A percentile compares a stretch with the other conserved stretches of the same genome.
These are phyloP conservation scores for Xylariaceae sp. DNA, from an alignment of 2,329 filamentous ascomycete genomes.

Conservation along the genomic window DNA sequence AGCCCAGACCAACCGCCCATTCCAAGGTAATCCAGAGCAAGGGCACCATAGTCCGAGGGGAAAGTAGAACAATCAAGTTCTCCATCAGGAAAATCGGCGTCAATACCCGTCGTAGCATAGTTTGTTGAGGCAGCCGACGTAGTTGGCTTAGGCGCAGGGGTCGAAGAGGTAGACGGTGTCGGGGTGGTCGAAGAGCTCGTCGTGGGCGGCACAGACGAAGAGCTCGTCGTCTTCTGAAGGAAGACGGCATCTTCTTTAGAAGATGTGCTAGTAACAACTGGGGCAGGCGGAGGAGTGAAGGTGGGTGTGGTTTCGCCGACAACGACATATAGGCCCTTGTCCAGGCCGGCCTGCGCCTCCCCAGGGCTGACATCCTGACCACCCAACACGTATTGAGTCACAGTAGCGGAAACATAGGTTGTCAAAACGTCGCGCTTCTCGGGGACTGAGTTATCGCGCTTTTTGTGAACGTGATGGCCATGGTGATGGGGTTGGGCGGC, in stretches of 20 bases:
- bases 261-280: constrained; percentile 32
- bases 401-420: constrained; percentile 56
- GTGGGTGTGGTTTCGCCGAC: constrained; percentile 56
- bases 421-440: constrained; percentile 49
- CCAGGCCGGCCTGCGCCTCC: constrained; percentile 68
- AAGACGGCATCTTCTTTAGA: constrained; percentile 33
- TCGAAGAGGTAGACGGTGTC: constrained; percentile 24
- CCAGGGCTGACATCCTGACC: constrained; percentile 56
- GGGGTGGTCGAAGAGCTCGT: constrained; percentile 26
- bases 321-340: constrained; percentile 65
- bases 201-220: constrained; percentile 29
- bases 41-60: constrained; percentile 75
- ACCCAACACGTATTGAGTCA: constrained; percentile 68
- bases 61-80: constrained; percentile 67
- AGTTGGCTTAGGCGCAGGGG: constrained; percentile 25
- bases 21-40: constrained; percentile 64
- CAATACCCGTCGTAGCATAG: constrained; percentile 49
- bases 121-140: constrained; percentile 26
- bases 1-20: constrained; percentile 76
- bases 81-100: constrained; percentile 70
- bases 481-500: constrained; percentile 56
- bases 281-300: constrained; percentile 42
- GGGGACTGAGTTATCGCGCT: constrained; percentile 45
- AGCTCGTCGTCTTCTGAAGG: constrained; percentile 30
- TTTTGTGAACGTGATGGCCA: constrained; percentile 55